Evolutionary conservation across 2,329 filamentous ascomycete genomes (phyloP).

Genomic region (Chalara sp.): DNA sequence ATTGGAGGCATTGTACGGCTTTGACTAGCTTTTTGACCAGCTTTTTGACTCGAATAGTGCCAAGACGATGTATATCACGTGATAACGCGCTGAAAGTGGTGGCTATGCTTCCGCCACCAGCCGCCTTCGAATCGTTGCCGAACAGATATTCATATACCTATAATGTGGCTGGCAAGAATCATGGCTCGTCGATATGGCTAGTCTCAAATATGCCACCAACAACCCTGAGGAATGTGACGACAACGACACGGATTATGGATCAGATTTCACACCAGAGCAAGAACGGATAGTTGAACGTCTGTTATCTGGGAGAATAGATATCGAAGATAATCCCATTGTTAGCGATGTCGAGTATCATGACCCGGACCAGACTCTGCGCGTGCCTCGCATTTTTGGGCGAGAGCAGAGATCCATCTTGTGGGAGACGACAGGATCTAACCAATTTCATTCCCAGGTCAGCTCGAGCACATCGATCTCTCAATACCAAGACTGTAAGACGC

Average conservation of each 20-base stretch:
- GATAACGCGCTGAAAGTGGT: background rate
- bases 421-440: conserved; percentile 18
- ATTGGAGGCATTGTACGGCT: background rate
- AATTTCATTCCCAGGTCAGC: too few relatives aligned
- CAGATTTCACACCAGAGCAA: conserved; percentile 53
- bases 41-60: background rate
- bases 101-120: background rate
- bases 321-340: conserved; percentile 22
- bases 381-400: conserved; percentile 34
- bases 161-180: conserved; percentile 2
- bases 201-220: conserved; percentile 17
- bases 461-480: conserved; percentile 14
- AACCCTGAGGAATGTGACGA: background rate
- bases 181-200: conserved; percentile 9
- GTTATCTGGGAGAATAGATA: conserved; percentile 32
- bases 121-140: background rate
- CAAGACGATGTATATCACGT: background rate
- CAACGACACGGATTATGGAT: conserved; percentile 52
- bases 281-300: conserved; percentile 45
- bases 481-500: conserved; percentile 47
- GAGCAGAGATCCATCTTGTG: conserved; percentile 23
- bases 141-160: conserved; percentile 4
- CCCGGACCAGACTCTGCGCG: conserved; percentile 25
- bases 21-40: background rate
- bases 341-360: conserved; percentile 26